A percentile compares a stretch with the other conserved stretches of the same genome.
Evolutionary conservation across 1,284 basidiomycete species (phyloP).

Genomic region (Sporisorium sorghi): DNA sequence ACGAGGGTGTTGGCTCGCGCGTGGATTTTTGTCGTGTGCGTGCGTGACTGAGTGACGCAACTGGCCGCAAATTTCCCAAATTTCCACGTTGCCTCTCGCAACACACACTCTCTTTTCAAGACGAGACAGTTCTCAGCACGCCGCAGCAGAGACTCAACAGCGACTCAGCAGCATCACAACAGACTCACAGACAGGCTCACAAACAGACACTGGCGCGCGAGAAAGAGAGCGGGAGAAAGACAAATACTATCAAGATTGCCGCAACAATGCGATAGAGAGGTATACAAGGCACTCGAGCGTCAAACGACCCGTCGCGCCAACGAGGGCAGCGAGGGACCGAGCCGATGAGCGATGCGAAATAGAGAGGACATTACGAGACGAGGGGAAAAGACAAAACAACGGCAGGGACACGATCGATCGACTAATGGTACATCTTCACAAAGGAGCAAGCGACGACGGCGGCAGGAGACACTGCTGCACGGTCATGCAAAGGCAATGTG

Average conservation of each 20-base stretch:
- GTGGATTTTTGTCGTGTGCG: slow-evolving; percentile 11
- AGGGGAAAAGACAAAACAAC: slow-evolving; percentile 12
- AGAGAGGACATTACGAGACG: slow-evolving; percentile 26
- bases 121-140: background rate
- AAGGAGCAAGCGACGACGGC: slow-evolving; percentile 13
- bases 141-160: background rate
- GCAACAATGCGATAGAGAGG: slow-evolving; percentile 25
- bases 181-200: slow-evolving; percentile 1
- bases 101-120: background rate
- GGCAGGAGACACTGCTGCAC: background rate
- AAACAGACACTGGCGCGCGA: background rate
- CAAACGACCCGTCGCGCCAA: slow-evolving; percentile 15
- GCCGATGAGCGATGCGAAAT: slow-evolving; percentile 40
- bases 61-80: background rate
- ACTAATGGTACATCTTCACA: slow-evolving; percentile 49
- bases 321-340: slow-evolving; percentile 10
- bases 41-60: slow-evolving; percentile 23
- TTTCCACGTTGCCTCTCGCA: background rate
- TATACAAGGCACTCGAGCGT: slow-evolving; percentile 43
- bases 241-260: slow-evolving; percentile 38
- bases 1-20: slow-evolving; percentile 2
- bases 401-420: slow-evolving; percentile 16
- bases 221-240: background rate
- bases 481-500: slow-evolving; percentile 12
- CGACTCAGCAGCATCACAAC: background rate